Base-by-base conservation (phyloP, 352 stramenopile species). In the Elongisporangium prolatum region DNA sequence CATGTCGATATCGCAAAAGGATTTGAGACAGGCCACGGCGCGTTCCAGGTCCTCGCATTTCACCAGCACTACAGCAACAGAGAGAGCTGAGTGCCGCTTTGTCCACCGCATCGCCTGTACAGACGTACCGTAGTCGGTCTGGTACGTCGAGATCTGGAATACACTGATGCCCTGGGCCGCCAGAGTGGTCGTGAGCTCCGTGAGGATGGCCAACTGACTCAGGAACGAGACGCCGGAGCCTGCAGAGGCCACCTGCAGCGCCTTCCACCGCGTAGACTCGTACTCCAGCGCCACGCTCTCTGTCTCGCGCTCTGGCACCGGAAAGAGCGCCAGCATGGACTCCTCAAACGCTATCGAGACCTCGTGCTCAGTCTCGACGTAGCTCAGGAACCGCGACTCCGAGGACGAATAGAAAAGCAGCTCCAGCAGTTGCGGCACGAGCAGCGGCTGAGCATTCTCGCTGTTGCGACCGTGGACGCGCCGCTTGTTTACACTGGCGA, bases 111-210 rank as follows among this genome's bases (percentile, higher is more conserved):
- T 48, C 22, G 53, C 6, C n/a, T 2, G 13, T 1, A 17, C 3
- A 50, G 18, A 20, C 73, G 54, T 48, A 85, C 77, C 76, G 44
- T 86, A 89, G 60, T 89, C 78, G 9, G 76, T 84, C 52, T 89
- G 78, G 63, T 87, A 89, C 16, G 78, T 86, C 4, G 78, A 89
- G 68, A 89, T 80, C 72, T 87, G 77, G 57, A 86, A 87, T 17
- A 89, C 78, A 50, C 74, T 86, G 58, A 89, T 69, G 7, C 63
- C 50, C 53, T 85, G 63, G 21, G 54, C 57, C 18, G 78, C 78
- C 37, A 89, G 64, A 54, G 77, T 71, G 24, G 68, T 77, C 22
- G 78, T 89, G 64, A 89, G 72, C 59, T 86, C 75, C 5, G 67
- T 80, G 57, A 89, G 72, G 56, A 84, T 75, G 1, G 66, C 63